These are phyloP conservation scores for Ogataea paradorogensis DNA, from an alignment of 805 yeast genomes.

Conservation along the genomic window DNA sequence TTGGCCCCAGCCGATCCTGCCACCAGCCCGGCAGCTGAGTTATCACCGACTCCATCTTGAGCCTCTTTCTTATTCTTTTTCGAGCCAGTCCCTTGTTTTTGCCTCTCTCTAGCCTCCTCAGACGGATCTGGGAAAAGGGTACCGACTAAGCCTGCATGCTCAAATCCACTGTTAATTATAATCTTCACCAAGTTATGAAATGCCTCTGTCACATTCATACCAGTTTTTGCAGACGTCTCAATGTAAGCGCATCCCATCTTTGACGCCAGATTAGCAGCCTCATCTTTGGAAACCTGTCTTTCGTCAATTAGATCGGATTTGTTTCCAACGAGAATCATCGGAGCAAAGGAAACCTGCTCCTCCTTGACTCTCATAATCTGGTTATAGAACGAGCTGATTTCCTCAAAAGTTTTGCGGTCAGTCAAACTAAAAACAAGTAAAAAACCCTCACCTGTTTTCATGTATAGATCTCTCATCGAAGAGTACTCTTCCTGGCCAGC, in stretches of 20 bases:
- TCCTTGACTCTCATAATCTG: constrained; percentile 44
- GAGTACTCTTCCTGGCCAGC: constrained; percentile 98
- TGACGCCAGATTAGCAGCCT: constrained; percentile 60
- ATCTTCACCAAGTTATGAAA: constrained; percentile 36
- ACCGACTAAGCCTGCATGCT: constrained; percentile 27
- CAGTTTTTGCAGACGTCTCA: constrained; percentile 91
- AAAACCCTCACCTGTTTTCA: constrained; percentile 96
- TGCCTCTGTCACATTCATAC: constrained; percentile 64
- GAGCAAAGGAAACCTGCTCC: constrained; percentile 60
- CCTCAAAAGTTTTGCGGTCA: constrained; percentile 80
- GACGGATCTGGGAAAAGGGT: constrained; percentile 28
- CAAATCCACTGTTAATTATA: constrained; percentile 26
- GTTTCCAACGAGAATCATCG: constrained; percentile 75
- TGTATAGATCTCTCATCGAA: constrained; percentile 91
- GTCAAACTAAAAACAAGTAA: constrained; percentile 85
- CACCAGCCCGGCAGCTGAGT: constrained; percentile 6
- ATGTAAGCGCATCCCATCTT: constrained; percentile 70
- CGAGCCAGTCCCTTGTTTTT: constrained; percentile 4
- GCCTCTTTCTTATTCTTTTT: constrained; percentile 16
- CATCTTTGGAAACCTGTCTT: constrained; percentile 60
- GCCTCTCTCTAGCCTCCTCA: constrained; percentile 23
- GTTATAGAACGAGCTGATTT: constrained; percentile 65
- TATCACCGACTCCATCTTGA: constrained; percentile 3
- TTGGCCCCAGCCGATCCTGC: constrained; percentile 1
- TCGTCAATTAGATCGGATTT: constrained; percentile 64